phyloP scores from a whole-genome alignment of 2,329 filamentous ascomycete genomes.

The Septoria petroselini region DNA sequence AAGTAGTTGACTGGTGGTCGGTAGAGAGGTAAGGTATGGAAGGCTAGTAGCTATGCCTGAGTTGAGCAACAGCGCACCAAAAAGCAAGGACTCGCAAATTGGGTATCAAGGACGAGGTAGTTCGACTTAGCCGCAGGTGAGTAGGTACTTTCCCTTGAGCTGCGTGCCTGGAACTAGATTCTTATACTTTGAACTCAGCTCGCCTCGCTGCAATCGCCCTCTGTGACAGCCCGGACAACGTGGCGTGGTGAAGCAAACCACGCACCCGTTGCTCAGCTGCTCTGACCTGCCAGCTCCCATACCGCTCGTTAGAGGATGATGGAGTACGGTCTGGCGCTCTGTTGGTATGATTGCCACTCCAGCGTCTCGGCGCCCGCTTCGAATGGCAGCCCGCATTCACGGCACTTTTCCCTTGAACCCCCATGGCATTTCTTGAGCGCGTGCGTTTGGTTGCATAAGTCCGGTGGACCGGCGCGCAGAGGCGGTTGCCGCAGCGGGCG shows the following conservation, averaged over 20 bases:
- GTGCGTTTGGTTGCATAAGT: constrained; percentile 26
- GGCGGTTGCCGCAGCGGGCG: constrained; percentile 26
- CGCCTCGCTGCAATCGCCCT: constrained; percentile 21
- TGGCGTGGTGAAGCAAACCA: constrained; percentile 24
- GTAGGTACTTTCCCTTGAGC: constrained; percentile 24
- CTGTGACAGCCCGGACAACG: constrained; percentile 23
- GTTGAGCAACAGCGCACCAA: constrained; percentile 24
- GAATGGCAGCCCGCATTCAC: constrained; percentile 15
- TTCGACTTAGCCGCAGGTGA: constrained; percentile 33
- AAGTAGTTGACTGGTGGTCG: constrained; percentile 6
- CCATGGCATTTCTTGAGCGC: constrained; percentile 21
- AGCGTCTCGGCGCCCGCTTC: constrained; percentile 18
- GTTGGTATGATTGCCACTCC: constrained; percentile 23
- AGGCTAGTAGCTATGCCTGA: constrained; percentile 25
- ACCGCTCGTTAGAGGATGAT: constrained; percentile 13
- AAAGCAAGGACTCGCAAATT: constrained; percentile 29
- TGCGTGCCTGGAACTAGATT: constrained; percentile 20
- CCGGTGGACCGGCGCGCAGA: constrained; percentile 28
- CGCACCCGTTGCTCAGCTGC: constrained; percentile 22
- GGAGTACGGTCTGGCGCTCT: constrained; percentile 7
- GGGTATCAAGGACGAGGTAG: constrained; percentile 30
- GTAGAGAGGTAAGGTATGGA: constrained; percentile 18
- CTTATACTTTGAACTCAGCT: constrained; percentile 22
- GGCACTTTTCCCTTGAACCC: constrained; percentile 16
- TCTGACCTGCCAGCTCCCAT: constrained; percentile 19